Conservation (phyloP, 2,329 filamentous ascomycete genomes). For the Balansia obtecta region DNA sequence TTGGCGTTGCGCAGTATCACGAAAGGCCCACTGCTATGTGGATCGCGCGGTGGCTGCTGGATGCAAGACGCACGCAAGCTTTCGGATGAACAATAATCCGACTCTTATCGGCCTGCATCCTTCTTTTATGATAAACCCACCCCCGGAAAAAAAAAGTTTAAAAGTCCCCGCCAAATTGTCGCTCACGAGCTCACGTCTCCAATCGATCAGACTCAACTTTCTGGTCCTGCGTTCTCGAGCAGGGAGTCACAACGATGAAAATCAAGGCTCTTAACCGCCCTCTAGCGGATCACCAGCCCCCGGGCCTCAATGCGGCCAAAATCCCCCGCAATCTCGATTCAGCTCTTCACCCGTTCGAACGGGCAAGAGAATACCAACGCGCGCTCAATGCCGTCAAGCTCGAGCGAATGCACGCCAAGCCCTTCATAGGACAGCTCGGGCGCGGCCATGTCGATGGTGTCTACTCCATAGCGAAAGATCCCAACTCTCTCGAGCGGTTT, state of each 20-base stretch:
- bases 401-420: slow-evolving; percentile 72
- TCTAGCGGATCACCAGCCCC: slow-evolving; percentile 49
- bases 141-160: slow-evolving; percentile 4
- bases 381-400: slow-evolving; percentile 72
- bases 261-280: slow-evolving; percentile 57
- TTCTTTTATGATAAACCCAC: slow-evolving; percentile 17
- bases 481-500: slow-evolving; percentile 57
- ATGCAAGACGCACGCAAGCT: not conserved
- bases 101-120: slow-evolving; percentile 16
- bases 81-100: slow-evolving; percentile 20
- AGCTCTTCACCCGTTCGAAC: slow-evolving; percentile 79
- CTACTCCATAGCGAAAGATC: slow-evolving; percentile 71
- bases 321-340: slow-evolving; percentile 67
- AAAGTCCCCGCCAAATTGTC: slow-evolving; percentile 12
- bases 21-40: too few relatives aligned
- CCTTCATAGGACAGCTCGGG: slow-evolving; percentile 76
- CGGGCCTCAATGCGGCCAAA: slow-evolving; percentile 53
- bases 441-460: slow-evolving; percentile 81
- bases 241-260: slow-evolving; percentile 28
- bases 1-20: not conserved
- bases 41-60: not conserved
- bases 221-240: not conserved
- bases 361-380: slow-evolving; percentile 59
- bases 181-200: not conserved
- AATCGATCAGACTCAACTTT: not conserved